Base-by-base conservation (phyloP, 768 basidiomycete genomes). In the Boletales sp. region DNA sequence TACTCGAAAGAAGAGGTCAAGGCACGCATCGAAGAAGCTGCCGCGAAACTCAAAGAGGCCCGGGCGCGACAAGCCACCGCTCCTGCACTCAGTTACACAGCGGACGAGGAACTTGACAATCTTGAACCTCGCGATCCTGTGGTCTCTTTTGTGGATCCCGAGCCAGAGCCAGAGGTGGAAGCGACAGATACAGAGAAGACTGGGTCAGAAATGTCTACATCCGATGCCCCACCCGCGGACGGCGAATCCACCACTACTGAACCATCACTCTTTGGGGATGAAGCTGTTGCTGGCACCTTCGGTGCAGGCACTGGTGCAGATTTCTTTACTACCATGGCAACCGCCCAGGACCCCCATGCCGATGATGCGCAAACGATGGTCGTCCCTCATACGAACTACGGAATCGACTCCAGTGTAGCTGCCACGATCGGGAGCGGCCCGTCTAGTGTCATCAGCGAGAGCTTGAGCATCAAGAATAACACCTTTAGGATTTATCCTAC, bases 381-480 rank as follows among this genome's bases (percentile, higher is more conserved):
- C 31, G 78, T 94, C 6, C 93, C 92, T 0, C 92, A 92, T 56
- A 83, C 78, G 43, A 88, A 84, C 58, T 87, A 90, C 50, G 80
- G 79, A 5, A 67, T 86, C 31, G 93, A 93, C 61, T 94, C 94
- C 0, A 93, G 90, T 2, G 93, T 94, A 13, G 95, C 94, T 17
- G 95, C 95, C 0, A 99, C 95, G 0, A 78, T 90, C 25, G 95
- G 95, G n/a, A 94, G 91, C 2, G 77, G 91, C 2, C 84, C 93
- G 3, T 90, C 91, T 0, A 93, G 90, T 8, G 78, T 88, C 33
- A 80, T 83, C 0, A 87, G 62, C 48, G 62, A 65, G 42, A 54
- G 44, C 44, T 18, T 62, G 40, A 74, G 70, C 2, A 67, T 85
- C 62, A 93, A 88, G 71, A 83, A 74, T 56, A 87, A 85, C 57